These are phyloP conservation scores for Acidiella bohemica DNA, from an alignment of 495 filamentous ascomycete genomes.

Conservation along the genomic window DNA sequence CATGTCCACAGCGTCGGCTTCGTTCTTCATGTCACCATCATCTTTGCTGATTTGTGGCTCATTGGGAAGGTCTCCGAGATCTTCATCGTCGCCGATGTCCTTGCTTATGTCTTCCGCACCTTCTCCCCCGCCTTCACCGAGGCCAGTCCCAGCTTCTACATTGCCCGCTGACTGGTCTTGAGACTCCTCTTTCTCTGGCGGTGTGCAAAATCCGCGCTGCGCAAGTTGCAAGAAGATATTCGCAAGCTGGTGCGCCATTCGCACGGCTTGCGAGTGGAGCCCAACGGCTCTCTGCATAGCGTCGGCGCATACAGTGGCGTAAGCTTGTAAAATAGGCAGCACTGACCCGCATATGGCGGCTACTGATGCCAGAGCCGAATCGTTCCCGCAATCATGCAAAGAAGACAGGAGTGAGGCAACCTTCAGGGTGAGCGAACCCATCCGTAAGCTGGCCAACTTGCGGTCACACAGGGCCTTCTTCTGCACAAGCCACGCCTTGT, in stretches of 20 bases:
- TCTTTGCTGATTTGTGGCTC: conserved; percentile 39
- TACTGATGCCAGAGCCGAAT: background rate
- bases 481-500: too few relatives aligned
- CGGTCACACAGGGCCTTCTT: too few relatives aligned
- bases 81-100: conserved; percentile 84
- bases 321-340: conserved; percentile 63
- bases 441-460: too few relatives aligned
- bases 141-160: conserved; percentile 81
- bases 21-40: conserved; percentile 36
- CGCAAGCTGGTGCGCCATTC: conserved; percentile 57
- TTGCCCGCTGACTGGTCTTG: conserved; percentile 53
- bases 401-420: background rate
- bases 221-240: conserved; percentile 63
- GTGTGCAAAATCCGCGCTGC: conserved; percentile 79
- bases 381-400: too few relatives aligned
- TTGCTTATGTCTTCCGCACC: conserved; percentile 96
- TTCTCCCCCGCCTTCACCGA: conserved; percentile 61
- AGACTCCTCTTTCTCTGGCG: conserved; percentile 54
- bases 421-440: too few relatives aligned
- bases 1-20: conserved; percentile 83
- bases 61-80: conserved; percentile 80
- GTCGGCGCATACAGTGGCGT: conserved; percentile 43
- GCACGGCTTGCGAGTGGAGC: conserved; percentile 55
- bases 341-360: conserved; percentile 25
- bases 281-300: conserved; percentile 38